Base-by-base conservation (phyloP, 768 basidiomycete species). In the Hirschioporus abietinus region DNA sequence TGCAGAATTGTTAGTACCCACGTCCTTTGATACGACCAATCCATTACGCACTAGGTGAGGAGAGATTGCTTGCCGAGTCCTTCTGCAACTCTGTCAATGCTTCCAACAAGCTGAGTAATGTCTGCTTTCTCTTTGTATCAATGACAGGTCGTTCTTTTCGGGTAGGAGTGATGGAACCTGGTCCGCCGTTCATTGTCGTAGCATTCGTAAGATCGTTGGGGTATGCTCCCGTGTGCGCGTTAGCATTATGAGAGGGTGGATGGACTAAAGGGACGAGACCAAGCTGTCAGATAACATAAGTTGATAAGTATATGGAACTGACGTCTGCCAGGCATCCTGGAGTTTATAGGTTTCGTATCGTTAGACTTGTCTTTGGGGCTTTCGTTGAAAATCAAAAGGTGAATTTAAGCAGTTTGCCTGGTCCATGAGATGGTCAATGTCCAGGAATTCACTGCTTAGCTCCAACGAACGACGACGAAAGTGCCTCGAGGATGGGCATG, bases 81-180 rank as follows among this genome's bases (percentile, higher is more conserved):
- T 75, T 76, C 68, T 72, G 78, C 65, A 85, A 59, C 66, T 85
- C 83, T 12, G 76, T 75, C 62, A 84, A 72, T 63, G 80, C 78
- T 69, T 84, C 83, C 64, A 84, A 74, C 64, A 84, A 71, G 58
- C 78, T 83, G 52, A 82, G 74, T 60, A 84, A 71, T 7, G 83
- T 82, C 69, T 83, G 80, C 70, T 78, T 83, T 66, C 83, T 78
- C 67, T 57, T 77, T 60, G 77, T 74, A 66, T 74, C 76, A 26
- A 52, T 36, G 30, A 8, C 34, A 60, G 66, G 64, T 25, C 69
- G 65, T 63, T 77, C 76, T 67, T 70, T 69, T 27, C 76, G 75
- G 64, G 75, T 52, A 20, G 42, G 42, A 15, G 42, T 52, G 20
- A 52, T 52, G 12, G 42, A 52, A 52, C 42, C 42, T 52, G 42